Conservation (phyloP, 495 filamentous ascomycete species). For the Tuber magnatum region DNA sequence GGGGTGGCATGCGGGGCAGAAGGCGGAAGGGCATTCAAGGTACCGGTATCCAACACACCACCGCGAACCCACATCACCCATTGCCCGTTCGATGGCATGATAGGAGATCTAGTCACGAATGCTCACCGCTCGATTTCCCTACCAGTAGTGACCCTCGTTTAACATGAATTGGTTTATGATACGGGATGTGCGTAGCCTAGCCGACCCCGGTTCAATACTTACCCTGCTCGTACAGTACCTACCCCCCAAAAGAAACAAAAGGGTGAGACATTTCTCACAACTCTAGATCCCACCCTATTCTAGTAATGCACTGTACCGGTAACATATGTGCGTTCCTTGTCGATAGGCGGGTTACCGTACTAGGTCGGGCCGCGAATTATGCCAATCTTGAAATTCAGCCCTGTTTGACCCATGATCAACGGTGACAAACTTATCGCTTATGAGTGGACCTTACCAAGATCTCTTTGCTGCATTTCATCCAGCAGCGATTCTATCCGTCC, state of each 20-base stretch:
- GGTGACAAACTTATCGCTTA: background rate
- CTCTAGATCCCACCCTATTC: background rate
- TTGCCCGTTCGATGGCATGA: background rate
- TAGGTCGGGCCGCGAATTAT: background rate
- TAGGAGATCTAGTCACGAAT: background rate
- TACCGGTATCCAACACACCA: background rate
- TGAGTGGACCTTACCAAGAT: background rate
- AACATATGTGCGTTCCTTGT: background rate
- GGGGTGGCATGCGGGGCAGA: background rate
- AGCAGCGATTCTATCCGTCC: background rate
- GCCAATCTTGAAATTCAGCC: background rate
- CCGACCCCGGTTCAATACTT: background rate
- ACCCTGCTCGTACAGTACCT: background rate
- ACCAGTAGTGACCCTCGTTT: no score
- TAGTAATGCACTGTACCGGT: no score
- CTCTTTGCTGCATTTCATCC: background rate
- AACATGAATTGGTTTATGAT: background rate
- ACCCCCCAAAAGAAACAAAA: background rate
- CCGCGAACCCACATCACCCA: background rate
- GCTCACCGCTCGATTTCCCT: background rate
- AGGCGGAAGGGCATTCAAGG: background rate
- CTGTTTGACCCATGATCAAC: background rate
- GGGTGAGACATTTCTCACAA: background rate
- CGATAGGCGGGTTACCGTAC: background rate
- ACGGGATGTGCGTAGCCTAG: background rate